A percentile compares a stretch with the other conserved stretches of the same genome.
These are phyloP conservation scores for Fraxinus cuspidata DNA, from an alignment of 257 asterid species.

Conservation along the genomic window DNA sequence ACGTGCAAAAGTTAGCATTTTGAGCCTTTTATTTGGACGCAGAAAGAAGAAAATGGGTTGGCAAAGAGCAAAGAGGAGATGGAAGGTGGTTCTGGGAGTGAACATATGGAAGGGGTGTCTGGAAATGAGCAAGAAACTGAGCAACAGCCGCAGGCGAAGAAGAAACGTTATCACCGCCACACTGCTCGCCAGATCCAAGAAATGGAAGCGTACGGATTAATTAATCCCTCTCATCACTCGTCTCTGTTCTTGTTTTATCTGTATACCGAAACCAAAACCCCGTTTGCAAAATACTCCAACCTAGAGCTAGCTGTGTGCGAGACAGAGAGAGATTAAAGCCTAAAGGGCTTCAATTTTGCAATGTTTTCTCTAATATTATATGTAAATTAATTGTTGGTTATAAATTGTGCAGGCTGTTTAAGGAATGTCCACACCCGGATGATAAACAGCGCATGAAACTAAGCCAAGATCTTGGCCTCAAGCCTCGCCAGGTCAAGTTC, in stretches of 20 bases:
- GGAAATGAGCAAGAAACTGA: constrained; percentile 68
- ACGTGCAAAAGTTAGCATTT: not conserved
- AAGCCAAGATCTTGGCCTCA: constrained; percentile 92
- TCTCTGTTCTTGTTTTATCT: not conserved
- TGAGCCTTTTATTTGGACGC: not conserved
- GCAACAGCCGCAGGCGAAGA: constrained; percentile 47
- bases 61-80: constrained; percentile 66
- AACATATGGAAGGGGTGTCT: constrained; percentile 62
- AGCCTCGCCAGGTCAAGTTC: constrained; percentile 92
- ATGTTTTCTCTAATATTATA: not conserved
- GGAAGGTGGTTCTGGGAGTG: constrained; percentile 92
- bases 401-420: constrained; percentile 61
- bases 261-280: not conserved
- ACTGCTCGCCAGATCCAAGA: constrained; percentile 94
- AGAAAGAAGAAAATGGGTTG: constrained; percentile 75
- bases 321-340: not conserved
- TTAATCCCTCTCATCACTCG: not conserved
- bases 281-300: too few relatives aligned
- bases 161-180: constrained; percentile 92
- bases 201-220: constrained; percentile 70
- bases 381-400: not conserved
- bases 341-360: not conserved
- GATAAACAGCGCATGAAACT: constrained; percentile 83
- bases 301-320: too few relatives aligned
- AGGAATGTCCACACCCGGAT: constrained; percentile 97